These are phyloP conservation scores for Taphrina pruni DNA, from an alignment of 1,139 yeast genomes.

Conservation along the genomic window DNA sequence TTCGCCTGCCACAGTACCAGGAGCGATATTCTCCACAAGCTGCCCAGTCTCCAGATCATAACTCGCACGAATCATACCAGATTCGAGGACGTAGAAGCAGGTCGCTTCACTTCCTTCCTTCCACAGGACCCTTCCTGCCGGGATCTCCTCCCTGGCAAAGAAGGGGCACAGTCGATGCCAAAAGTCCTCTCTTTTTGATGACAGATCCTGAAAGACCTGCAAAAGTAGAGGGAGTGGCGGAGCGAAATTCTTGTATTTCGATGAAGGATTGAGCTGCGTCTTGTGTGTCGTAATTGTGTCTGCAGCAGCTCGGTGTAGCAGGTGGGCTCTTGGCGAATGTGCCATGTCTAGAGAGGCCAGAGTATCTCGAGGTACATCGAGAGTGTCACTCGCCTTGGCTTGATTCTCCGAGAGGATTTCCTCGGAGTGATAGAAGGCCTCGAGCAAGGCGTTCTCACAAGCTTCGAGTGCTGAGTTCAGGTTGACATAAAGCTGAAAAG, in stretches of 20 bases:
- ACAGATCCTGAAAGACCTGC: slow-evolving; percentile 72
- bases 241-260: slow-evolving; percentile 49
- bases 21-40: slow-evolving; percentile 76
- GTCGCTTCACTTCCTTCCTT: slow-evolving; percentile 51
- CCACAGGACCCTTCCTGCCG: slow-evolving; percentile 56
- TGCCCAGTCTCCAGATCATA: slow-evolving; percentile 60
- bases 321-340: slow-evolving; percentile 39
- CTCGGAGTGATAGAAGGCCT: slow-evolving; percentile 60
- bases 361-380: slow-evolving; percentile 32
- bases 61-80: slow-evolving; percentile 73
- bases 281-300: slow-evolving; percentile 34
- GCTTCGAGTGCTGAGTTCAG: slow-evolving; percentile 90
- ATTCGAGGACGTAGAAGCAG: slow-evolving; percentile 72
- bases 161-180: slow-evolving; percentile 64
- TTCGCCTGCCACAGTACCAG: slow-evolving; percentile 91
- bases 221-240: slow-evolving; percentile 73
- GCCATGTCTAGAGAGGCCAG: slow-evolving; percentile 36
- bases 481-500: slow-evolving; percentile 66
- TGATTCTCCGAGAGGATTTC: slow-evolving; percentile 44
- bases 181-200: slow-evolving; percentile 65
- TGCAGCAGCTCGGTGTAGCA: slow-evolving; percentile 39
- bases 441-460: slow-evolving; percentile 90
- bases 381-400: slow-evolving; percentile 14
- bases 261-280: neutral
- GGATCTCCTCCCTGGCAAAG: slow-evolving; percentile 60